Evolutionary conservation across 2,329 filamentous ascomycete genomes (phyloP).

Genomic region (Penicillium decumbens): DNA sequence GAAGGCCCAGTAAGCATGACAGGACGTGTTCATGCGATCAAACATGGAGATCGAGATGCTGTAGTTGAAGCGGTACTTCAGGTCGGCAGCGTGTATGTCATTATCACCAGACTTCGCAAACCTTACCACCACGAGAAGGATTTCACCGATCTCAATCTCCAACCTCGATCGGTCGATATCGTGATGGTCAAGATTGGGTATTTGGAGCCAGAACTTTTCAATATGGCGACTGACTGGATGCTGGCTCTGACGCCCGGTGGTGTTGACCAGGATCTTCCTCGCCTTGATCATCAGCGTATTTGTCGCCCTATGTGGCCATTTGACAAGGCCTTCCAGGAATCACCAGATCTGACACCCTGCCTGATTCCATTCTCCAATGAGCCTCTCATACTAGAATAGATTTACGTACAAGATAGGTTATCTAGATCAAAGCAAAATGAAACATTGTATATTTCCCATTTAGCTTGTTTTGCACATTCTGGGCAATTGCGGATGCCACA

Average conservation of each 20-base stretch:
- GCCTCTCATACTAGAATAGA: background rate
- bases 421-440: too few species aligned
- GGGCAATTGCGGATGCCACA: too few species aligned
- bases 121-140: conserved; percentile 53
- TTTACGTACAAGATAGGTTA: too few species aligned
- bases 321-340: conserved; percentile 33
- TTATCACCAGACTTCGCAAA: conserved; percentile 51
- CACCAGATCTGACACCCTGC: conserved; percentile 36
- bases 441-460: too few species aligned
- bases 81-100: conserved; percentile 49
- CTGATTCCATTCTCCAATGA: conserved; percentile 35
- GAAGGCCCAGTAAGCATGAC: conserved; percentile 50
- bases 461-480: too few species aligned
- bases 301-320: conserved; percentile 50
- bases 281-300: conserved; percentile 49
- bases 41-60: conserved; percentile 49
- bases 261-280: conserved; percentile 50
- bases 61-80: conserved; percentile 48
- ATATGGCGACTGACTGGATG: conserved; percentile 54
- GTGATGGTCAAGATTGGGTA: conserved; percentile 57
- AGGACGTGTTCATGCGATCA: conserved; percentile 49
- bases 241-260: conserved; percentile 52
- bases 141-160: conserved; percentile 48
- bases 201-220: conserved; percentile 52
- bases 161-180: conserved; percentile 46